phyloP scores from a whole-genome alignment of 768 basidiomycete species.

The Boletus reticulatus region DNA sequence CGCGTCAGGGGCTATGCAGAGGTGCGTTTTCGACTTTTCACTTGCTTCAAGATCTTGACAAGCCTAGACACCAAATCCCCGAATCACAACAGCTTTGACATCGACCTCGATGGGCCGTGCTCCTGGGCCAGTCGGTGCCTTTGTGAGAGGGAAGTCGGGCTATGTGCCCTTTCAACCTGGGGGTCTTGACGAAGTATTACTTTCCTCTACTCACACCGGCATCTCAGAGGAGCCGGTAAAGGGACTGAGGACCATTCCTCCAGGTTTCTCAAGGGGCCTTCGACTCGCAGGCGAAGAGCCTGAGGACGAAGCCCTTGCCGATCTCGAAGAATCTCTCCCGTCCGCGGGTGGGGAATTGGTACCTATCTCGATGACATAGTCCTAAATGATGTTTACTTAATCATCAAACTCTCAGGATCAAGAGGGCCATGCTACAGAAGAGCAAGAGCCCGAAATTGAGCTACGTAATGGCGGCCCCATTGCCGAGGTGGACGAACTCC shows the following conservation, averaged over 20 bases:
- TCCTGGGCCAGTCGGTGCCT: constrained; percentile 73
- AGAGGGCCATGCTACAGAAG: constrained; percentile 17
- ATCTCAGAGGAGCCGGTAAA: constrained; percentile 38
- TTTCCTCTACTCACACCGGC: constrained; percentile 28
- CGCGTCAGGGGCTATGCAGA: constrained; percentile 80
- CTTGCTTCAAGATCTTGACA: constrained; percentile 3
- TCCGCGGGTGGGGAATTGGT: constrained; percentile 18
- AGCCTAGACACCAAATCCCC: constrained; percentile 52
- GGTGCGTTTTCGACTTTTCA: constrained; percentile 38
- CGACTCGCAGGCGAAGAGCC: constrained; percentile 59
- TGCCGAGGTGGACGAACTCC: constrained; percentile 74
- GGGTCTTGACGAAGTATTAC: constrained; percentile 70
- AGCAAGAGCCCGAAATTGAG: constrained; percentile 22
- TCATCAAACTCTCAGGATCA: constrained; percentile 19
- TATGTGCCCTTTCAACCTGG: constrained; percentile 95
- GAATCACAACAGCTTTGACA: constrained; percentile 65
- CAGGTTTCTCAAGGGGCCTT: constrained; percentile 81
- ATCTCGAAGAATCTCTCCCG: constrained; percentile 23
- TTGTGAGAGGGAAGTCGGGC: constrained; percentile 92
- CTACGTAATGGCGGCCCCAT: constrained; percentile 16
- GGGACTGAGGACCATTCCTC: constrained; percentile 66
- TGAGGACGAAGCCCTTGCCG: constrained; percentile 43
- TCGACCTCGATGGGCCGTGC: constrained; percentile 86
- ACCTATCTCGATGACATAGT: background rate
- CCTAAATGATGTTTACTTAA: constrained; percentile 22